Evolutionary conservation across 306 rosid genomes (phyloP), one percentile per base, ranked within the genome.

Genomic region (Glycine tomentella): DNA sequence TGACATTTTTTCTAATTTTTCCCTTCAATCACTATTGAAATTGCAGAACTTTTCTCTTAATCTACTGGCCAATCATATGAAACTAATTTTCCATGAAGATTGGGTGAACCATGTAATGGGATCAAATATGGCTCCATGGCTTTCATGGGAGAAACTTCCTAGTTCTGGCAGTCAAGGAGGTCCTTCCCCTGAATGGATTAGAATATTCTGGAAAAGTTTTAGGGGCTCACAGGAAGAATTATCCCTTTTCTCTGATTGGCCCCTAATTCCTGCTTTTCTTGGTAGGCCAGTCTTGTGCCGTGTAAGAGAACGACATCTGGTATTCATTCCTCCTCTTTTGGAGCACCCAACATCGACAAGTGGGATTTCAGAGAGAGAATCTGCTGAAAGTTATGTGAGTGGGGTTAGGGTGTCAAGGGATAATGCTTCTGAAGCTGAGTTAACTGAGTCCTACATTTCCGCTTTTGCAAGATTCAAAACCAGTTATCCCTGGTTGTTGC

Each of bases 221-320:
- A 87, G 80, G 9, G 88, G 89, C 51, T 82, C 91, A 25, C 81
- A 76, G 31, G 92, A 92, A 65, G 90, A 90, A 80, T 85, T 91
- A 74, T 84, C 88, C 55, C 95, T 89, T 63, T 93, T 95, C 90
- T 91, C 94, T 44, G 95, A 93, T 65, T 95, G 99, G 99, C 97
- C 99, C 62, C 85, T 95, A 51, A 87, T 95, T 87, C 99, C 99
- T 72, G 95, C 99, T 72, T 92, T 93, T 85, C 97, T 95, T 74
- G 99, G 99, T 73, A 87, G 97, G 80, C 94, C 99, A 49, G 85
- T 95, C 84, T 83, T 95, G 83, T 95, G 97, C 72, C 97, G 97
- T 61, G 90, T 95, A 61, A 90, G 93, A 86, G 95, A 95, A 83
- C 87, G 88, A 33, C 87, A 88, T 82, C 82, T 93, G 82, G 95